Evolutionary conservation across 2,329 filamentous ascomycete genomes (phyloP).

Genomic region (Lecanicillium sp.): DNA sequence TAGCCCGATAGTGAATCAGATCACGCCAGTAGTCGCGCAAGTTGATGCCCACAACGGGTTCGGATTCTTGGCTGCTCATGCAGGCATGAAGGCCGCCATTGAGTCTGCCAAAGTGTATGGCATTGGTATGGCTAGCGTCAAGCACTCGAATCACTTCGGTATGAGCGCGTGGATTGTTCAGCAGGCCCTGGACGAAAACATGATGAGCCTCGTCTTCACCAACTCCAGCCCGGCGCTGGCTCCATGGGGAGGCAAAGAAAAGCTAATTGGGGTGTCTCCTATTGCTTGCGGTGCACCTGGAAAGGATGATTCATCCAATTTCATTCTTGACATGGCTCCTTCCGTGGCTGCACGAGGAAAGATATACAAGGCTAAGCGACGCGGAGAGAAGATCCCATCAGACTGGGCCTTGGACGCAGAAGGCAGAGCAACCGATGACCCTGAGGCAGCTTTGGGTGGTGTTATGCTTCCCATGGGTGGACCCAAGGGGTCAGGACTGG

Average conservation of each 20-base stretch:
- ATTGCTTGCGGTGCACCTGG: conserved; percentile 71
- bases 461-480: conserved; percentile 85
- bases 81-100: conserved; percentile 60
- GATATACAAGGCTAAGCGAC: conserved; percentile 60
- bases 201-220: conserved; percentile 65
- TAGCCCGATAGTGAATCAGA: conserved; percentile 47
- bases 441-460: conserved; percentile 60
- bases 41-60: conserved; percentile 65
- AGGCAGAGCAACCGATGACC: conserved; percentile 63
- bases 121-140: conserved; percentile 66
- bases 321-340: conserved; percentile 71
- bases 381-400: conserved; percentile 60
- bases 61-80: conserved; percentile 62
- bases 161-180: conserved; percentile 79
- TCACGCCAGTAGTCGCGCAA: conserved; percentile 65
- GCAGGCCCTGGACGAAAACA: conserved; percentile 63
- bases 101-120: conserved; percentile 56
- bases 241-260: conserved; percentile 59
- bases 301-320: conserved; percentile 39
- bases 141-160: conserved; percentile 74
- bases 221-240: conserved; percentile 67
- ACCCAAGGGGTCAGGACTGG: conserved; percentile 68
- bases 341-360: conserved; percentile 64
- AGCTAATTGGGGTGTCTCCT: conserved; percentile 66
- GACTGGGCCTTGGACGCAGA: conserved; percentile 72